Percentiles rank a stretch among this genome's conserved stretches.
Conservation (phyloP, 805 yeast species). For the Peterozyma toletana region DNA sequence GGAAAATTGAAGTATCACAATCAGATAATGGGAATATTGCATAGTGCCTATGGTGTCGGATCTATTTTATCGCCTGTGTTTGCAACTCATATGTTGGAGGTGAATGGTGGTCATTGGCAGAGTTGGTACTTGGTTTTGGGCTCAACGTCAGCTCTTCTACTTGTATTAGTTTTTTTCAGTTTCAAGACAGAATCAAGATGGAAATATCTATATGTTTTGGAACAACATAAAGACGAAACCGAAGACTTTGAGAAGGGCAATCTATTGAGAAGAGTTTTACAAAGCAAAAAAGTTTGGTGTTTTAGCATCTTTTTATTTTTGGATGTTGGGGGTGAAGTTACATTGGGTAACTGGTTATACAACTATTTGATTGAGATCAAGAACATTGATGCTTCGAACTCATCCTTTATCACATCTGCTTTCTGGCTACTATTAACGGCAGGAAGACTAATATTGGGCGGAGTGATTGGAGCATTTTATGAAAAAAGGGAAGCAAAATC, state of each 20-base stretch:
- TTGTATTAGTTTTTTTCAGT: slow-evolving; percentile 13
- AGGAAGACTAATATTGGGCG: slow-evolving; percentile 40
- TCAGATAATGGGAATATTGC: slow-evolving; percentile 43
- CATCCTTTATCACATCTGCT: slow-evolving; percentile 41
- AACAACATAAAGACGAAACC: neutral
- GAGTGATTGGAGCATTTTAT: slow-evolving; percentile 36
- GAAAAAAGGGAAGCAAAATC: slow-evolving; percentile 32
- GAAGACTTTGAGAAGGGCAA: slow-evolving; percentile 13
- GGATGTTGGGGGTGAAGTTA: slow-evolving; percentile 45
- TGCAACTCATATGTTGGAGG: slow-evolving; percentile 32
- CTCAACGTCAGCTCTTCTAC: slow-evolving; percentile 15
- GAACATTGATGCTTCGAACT: slow-evolving; percentile 23
- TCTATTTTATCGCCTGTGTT: slow-evolving; percentile 44
- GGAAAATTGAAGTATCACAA: slow-evolving; percentile 39
- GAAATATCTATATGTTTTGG: slow-evolving; percentile 30
- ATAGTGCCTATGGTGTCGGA: slow-evolving; percentile 47
- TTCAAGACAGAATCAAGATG: slow-evolving; percentile 33
- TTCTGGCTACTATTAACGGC: slow-evolving; percentile 45
- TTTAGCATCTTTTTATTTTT: slow-evolving; percentile 35
- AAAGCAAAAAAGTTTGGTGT: slow-evolving; percentile 28
- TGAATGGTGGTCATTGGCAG: slow-evolving; percentile 26
- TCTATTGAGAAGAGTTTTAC: slow-evolving; percentile 14
- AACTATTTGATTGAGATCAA: slow-evolving; percentile 37
- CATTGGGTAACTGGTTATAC: slow-evolving; percentile 47
- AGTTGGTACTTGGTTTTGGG: slow-evolving; percentile 27